phyloP scores from a whole-genome alignment of 1,284 basidiomycete genomes.

The Boletus semigastroideus region DNA sequence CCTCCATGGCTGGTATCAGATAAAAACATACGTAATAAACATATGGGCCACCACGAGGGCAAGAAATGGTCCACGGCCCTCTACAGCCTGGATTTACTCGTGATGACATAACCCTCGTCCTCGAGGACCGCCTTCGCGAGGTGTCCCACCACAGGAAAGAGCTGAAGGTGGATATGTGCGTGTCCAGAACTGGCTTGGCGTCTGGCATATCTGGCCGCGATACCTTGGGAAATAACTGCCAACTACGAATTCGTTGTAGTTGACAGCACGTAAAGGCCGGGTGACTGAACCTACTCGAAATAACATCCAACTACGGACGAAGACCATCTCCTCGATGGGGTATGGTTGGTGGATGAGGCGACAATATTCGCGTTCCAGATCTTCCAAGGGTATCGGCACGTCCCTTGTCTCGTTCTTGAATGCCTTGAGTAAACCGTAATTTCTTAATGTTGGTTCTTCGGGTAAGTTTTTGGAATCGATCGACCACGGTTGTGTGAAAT shows the following conservation, averaged over 20 bases:
- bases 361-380: constrained; percentile 79
- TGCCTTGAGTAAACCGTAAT: constrained; percentile 38
- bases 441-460: constrained; percentile 12
- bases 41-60: not conserved
- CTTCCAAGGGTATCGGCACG: constrained; percentile 68
- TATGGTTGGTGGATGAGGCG: constrained; percentile 57
- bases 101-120: constrained; percentile 45
- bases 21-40: too few relatives aligned
- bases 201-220: constrained; percentile 83
- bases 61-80: not conserved
- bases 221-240: constrained; percentile 89
- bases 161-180: constrained; percentile 53
- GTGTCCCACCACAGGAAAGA: constrained; percentile 66
- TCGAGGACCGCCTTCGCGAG: constrained; percentile 62
- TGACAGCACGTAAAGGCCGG: not conserved
- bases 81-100: constrained; percentile 39
- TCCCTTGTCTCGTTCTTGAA: constrained; percentile 63
- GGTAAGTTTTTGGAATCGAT: constrained; percentile 51
- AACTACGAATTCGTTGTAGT: constrained; percentile 44
- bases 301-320: constrained; percentile 84
- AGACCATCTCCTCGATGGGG: constrained; percentile 74
- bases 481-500: constrained; percentile 85
- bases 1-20: too few relatives aligned
- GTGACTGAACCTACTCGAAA: constrained; percentile 64
- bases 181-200: constrained; percentile 86